These are phyloP conservation scores for Butyriboletus loyo DNA, from an alignment of 768 basidiomycete genomes.

Conservation along the genomic window DNA sequence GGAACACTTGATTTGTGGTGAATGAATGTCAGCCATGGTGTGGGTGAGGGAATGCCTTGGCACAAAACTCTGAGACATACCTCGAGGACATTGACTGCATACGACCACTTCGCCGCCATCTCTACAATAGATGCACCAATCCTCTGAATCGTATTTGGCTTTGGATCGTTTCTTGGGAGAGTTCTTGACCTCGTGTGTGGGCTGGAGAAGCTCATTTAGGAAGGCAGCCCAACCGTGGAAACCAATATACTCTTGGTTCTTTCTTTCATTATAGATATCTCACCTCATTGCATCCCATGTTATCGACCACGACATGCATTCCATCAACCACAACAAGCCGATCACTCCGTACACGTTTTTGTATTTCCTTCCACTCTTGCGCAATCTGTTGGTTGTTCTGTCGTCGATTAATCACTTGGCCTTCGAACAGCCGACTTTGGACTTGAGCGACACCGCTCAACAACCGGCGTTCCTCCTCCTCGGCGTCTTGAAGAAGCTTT, in stretches of 20 bases:
- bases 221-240: background rate
- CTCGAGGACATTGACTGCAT: constrained; percentile 53
- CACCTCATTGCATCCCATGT: constrained; percentile 29
- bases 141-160: constrained; percentile 48
- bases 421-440: constrained; percentile 57
- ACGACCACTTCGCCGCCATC: constrained; percentile 55
- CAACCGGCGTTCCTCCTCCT: constrained; percentile 51
- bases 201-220: constrained; percentile 14
- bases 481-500: constrained; percentile 39
- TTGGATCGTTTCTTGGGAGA: constrained; percentile 31
- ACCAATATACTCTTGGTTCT: background rate
- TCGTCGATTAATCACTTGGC: constrained; percentile 35
- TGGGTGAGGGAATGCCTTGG: background rate
- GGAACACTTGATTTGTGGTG: constrained; percentile 44
- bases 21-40: background rate
- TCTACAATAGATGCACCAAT: constrained; percentile 57
- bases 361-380: constrained; percentile 43
- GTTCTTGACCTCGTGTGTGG: constrained; percentile 10
- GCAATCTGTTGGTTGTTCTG: constrained; percentile 43
- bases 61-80: constrained; percentile 29
- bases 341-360: constrained; percentile 42
- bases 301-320: constrained; percentile 31
- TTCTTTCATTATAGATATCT: constrained; percentile 23
- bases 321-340: constrained; percentile 40
- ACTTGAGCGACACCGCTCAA: constrained; percentile 59